phyloP scores from a whole-genome alignment of 345 rosid species.

The Rhodomyrtus tomentosa region DNA sequence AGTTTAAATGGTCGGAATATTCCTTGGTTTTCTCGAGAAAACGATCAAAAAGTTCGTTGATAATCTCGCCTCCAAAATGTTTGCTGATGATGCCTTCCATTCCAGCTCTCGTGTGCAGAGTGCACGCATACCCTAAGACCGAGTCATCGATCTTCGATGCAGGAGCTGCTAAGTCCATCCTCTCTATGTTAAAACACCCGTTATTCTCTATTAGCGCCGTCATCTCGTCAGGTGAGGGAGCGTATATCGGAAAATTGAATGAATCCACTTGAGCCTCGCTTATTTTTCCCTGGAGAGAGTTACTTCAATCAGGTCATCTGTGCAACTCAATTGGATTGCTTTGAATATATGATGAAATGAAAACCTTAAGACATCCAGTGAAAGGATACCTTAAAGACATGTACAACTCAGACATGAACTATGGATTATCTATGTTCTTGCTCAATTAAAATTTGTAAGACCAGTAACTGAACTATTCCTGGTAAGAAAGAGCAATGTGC shows the following conservation, averaged over 20 bases:
- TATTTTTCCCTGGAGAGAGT: constrained; percentile 11
- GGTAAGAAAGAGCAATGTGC: background rate
- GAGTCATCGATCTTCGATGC: background rate
- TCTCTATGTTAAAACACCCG: constrained; percentile 13
- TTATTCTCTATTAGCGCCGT: constrained; percentile 2
- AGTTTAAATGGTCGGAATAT: background rate
- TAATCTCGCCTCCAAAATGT: constrained; percentile 13
- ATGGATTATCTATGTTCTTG: background rate
- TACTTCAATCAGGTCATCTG: background rate
- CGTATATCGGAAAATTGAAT: constrained; percentile 27
- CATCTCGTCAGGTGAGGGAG: constrained; percentile 6
- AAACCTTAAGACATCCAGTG: too few species aligned
- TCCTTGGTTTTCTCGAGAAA: background rate
- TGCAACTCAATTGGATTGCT: background rate
- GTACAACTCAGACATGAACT: background rate
- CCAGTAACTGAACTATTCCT: background rate
- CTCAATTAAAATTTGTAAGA: background rate
- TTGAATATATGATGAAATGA: too few species aligned
- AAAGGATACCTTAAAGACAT: background rate
- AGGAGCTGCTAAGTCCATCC: background rate
- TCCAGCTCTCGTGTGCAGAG: constrained; percentile 4
- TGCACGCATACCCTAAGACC: background rate
- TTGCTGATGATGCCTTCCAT: constrained; percentile 6
- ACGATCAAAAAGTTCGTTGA: constrained; percentile 7
- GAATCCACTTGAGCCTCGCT: constrained; percentile 19